Base-by-base conservation (phyloP, 805 yeast species). In the Teunomyces stri region DNA sequence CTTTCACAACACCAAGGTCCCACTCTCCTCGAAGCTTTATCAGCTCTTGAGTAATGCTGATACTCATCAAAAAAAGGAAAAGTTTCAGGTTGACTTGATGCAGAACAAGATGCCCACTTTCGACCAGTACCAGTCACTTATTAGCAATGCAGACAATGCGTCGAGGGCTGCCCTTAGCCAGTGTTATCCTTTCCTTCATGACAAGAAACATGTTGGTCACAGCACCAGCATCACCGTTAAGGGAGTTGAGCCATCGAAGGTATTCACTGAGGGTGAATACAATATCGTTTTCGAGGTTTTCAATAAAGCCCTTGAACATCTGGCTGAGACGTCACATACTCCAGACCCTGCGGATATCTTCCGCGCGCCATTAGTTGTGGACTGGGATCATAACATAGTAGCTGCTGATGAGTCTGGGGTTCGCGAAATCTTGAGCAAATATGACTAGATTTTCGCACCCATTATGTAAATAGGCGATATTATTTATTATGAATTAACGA, bases 321-420 rank as follows among this genome's bases (percentile, higher is more conserved):
- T 62, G 21, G 56, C 62, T 21, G 57, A 52, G 36, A 56, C 59
- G 15, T 55, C 57, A 7, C 62, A 62, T 20, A 57, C 54, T 4
- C 46, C 50, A 33, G 60, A 61, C 44, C 67, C 75, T 4, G 53
- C 63, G 15, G 65, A 67, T 29, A 58, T 72, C 9, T 72, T 72
- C 57, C 50, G 51, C 43, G 69, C 76, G 2, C 77, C 77, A 0
- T 66, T 72, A 53, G 61, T 72, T n/a, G 65, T 72, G 30, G 77
- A 72, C 56, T 72, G 77, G 77, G 77, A 72, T 53, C 76, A 72
- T 54, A 63, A 68, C 52, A 39, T 66, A 43, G 62, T 71, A 46
- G 77, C 76, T 9, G 61, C 59, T 44, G 74, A 71, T 50, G 73
- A 65, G 50, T 47, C 47, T 9, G 65, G 69, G 1, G 58, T 72